These are phyloP conservation scores for Oidiodendron maius DNA, from an alignment of 495 filamentous ascomycete genomes.

Conservation along the genomic window DNA sequence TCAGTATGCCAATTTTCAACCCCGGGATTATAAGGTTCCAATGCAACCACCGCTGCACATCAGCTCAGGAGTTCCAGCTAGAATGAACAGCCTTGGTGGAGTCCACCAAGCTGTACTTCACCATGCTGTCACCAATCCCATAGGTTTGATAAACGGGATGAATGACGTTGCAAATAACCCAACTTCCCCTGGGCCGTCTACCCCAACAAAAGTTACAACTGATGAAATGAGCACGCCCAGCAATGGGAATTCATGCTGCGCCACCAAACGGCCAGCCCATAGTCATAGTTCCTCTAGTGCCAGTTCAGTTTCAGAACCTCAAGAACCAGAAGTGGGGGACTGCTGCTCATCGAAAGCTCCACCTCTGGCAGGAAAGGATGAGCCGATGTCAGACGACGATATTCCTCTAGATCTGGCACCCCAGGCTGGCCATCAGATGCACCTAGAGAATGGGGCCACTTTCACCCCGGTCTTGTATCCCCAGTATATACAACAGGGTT, in stretches of 20 bases:
- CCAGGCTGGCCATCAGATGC: conserved; percentile 11
- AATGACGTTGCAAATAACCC: background rate
- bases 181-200: conserved; percentile 4
- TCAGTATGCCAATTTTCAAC: conserved; percentile 16
- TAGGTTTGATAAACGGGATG: background rate
- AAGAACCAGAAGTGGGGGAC: conserved; percentile 7
- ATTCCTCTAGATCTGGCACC: conserved; percentile 1
- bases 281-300: conserved; percentile 14
- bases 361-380: conserved; percentile 6
- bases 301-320: conserved; percentile 11
- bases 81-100: background rate
- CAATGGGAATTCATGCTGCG: conserved; percentile 16
- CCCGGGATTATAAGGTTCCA: conserved; percentile 7
- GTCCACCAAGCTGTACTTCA: conserved; percentile 1
- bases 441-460: conserved; percentile 12
- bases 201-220: background rate
- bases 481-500: conserved; percentile 10
- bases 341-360: conserved; percentile 17
- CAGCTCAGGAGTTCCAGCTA: background rate
- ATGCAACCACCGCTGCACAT: conserved; percentile 18
- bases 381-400: conserved; percentile 8
- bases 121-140: conserved; percentile 15
- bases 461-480: conserved; percentile 12
- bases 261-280: conserved; percentile 16
- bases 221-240: background rate